These are phyloP conservation scores for Luzula sylvatica DNA, from an alignment of 176 grass and related monocot species.

Conservation along the genomic window DNA sequence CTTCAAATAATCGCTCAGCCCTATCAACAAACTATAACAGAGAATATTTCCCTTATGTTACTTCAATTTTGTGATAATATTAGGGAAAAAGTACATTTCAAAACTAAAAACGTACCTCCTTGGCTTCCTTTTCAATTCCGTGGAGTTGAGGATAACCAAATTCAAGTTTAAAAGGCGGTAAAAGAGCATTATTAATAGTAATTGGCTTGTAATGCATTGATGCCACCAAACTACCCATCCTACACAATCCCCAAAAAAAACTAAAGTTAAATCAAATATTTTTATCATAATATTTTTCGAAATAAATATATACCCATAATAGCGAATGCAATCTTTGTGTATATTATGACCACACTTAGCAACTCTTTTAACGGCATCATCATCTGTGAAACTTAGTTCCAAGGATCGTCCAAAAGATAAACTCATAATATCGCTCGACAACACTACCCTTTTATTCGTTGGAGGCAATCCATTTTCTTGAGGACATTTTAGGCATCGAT, in stretches of 20 bases:
- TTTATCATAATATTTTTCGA: no score
- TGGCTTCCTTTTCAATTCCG: conserved; percentile 76
- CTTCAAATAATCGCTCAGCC: conserved; percentile 52
- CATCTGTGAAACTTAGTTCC: conserved; percentile 95
- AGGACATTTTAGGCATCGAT: conserved; percentile 84
- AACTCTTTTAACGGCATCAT: conserved; percentile 89
- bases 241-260: conserved; percentile 26
- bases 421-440: conserved; percentile 95
- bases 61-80: not conserved
- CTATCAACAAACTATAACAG: conserved; percentile 46
- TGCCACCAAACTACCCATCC: conserved; percentile 80
- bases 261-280: no score
- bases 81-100: conserved; percentile 12
- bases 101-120: conserved; percentile 49
- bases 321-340: conserved; percentile 91
- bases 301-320: conserved; percentile 80
- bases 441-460: conserved; percentile 75
- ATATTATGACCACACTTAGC: conserved; percentile 89
- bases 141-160: conserved; percentile 71
- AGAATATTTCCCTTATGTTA: not conserved
- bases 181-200: conserved; percentile 70
- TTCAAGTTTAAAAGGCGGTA: conserved; percentile 85
- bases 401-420: conserved; percentile 98
- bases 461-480: conserved; percentile 79
- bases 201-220: conserved; percentile 82